Conservation (phyloP, 805 yeast genomes). For the Candida berthetii region DNA sequence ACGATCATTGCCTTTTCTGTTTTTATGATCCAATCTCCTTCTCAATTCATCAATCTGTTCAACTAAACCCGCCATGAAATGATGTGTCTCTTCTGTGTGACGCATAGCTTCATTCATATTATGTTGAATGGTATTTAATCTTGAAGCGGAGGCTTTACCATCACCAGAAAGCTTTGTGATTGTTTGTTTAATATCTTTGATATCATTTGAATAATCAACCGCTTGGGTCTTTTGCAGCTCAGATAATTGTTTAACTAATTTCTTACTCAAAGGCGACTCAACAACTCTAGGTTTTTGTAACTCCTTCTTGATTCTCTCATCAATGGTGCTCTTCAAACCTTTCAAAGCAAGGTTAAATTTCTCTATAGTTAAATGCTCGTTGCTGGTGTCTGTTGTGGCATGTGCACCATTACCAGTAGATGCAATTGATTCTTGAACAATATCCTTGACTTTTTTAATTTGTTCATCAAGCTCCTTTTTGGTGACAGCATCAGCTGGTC, state of each 20-base stretch:
- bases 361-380: not conserved
- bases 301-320: not conserved
- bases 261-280: not conserved
- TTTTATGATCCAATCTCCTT: no score
- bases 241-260: not conserved
- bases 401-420: not conserved
- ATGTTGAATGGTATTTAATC: not conserved
- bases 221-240: not conserved
- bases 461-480: no score
- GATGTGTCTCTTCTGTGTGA: not conserved
- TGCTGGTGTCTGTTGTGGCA: not conserved
- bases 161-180: no score
- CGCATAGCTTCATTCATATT: not conserved
- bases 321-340: not conserved
- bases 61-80: not conserved
- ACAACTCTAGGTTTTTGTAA: not conserved
- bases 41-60: not conserved
- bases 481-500: no score
- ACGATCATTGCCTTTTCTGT: no score
- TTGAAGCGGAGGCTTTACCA: not conserved
- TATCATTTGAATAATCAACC: not conserved
- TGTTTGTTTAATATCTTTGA: no score
- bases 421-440: not conserved
- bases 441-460: no score
- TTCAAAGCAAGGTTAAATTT: not conserved